Evolutionary conservation across 2,329 filamentous ascomycete species (phyloP).

Genomic region (Claviceps purpurea): DNA sequence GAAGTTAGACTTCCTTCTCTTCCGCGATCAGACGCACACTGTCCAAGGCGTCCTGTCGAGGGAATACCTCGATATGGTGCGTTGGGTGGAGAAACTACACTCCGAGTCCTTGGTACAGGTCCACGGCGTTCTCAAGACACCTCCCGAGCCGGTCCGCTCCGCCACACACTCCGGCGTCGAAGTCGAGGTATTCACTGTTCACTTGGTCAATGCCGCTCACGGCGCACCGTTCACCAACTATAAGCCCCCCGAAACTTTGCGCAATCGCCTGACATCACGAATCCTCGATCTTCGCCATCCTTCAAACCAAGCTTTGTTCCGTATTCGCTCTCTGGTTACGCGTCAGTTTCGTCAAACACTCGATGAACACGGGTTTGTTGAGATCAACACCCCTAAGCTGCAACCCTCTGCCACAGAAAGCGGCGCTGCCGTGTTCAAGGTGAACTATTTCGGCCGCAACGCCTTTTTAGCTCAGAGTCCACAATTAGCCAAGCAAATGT

Average conservation of each 20-base stretch:
- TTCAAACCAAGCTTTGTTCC: constrained; percentile 76
- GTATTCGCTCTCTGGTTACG: constrained; percentile 68
- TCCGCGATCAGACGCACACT: constrained; percentile 71
- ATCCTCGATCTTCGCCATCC: constrained; percentile 79
- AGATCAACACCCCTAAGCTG: constrained; percentile 88
- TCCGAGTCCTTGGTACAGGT: constrained; percentile 69
- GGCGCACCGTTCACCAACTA: constrained; percentile 39
- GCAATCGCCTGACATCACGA: constrained; percentile 63
- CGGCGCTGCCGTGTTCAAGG: constrained; percentile 79
- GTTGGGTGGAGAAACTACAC: constrained; percentile 75
- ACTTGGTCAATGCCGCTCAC: constrained; percentile 37
- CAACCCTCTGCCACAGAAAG: constrained; percentile 85
- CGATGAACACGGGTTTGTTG: constrained; percentile 66
- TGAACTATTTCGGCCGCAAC: constrained; percentile 78
- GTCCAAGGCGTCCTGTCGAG: constrained; percentile 65
- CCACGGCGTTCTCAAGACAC: constrained; percentile 57
- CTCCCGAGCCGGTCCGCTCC: constrained; percentile 61
- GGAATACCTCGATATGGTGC: constrained; percentile 56
- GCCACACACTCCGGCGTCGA: constrained; percentile 66
- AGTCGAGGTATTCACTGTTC: constrained; percentile 48
- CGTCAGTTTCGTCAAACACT: constrained; percentile 68
- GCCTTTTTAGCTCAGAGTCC: constrained; percentile 88
- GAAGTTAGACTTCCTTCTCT: constrained; percentile 71
- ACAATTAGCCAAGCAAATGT: constrained; percentile 87
- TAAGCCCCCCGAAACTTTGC: constrained; percentile 49